Base-by-base conservation (phyloP, 2,329 filamentous ascomycete species). In the Corynespora cassiicola region DNA sequence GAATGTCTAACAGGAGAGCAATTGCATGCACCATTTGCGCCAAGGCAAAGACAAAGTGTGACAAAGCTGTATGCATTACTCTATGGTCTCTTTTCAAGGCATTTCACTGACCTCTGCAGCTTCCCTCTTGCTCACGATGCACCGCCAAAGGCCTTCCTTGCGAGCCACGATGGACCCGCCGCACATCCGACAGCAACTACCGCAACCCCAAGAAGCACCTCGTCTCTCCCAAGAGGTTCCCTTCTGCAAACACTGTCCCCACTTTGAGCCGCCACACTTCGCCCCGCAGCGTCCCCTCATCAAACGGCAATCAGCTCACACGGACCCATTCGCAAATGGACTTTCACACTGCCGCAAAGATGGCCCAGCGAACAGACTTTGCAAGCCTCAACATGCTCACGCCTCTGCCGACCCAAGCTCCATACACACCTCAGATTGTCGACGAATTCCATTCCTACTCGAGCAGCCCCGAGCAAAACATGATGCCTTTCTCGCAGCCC, bases 11-110 rank as follows among this genome's bases (percentile, higher is more conserved):
- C 28, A 52, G 63, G 42, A 53, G 65, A 56, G 58, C 63, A n/a
- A 68, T 68, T 36, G 63, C 65, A 32, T 68, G 65, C 48, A 65
- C 65, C 4, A 63, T 64, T 39, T 68, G 65, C 42, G 65, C 65
- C 17, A 68, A 66, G 45, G 65, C 65, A 29, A 68, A 68, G 46
- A 66, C 65, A 7, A 64, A 66, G 47, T 67, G 65, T 39, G 63
- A 68, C 36, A 68, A 66, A 51, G 54, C 52, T 40, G 64, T 66
- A 42, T 38, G 61, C 43, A 11, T 2, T 12, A 10, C 25, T 20
- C 19, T 7, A 3, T 4, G 9, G 11, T 19, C 10, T 18, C 10
- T 21, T 4, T 14, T n/a, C 15, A 11, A 21, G 10, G 10, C 5
- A n/a, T 18, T 29, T 34, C 14, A 26, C 32, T 39, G 1, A 36